These are phyloP conservation scores for Ceratobasidium papillatum DNA, from an alignment of 1,284 basidiomycete genomes.

Conservation along the genomic window DNA sequence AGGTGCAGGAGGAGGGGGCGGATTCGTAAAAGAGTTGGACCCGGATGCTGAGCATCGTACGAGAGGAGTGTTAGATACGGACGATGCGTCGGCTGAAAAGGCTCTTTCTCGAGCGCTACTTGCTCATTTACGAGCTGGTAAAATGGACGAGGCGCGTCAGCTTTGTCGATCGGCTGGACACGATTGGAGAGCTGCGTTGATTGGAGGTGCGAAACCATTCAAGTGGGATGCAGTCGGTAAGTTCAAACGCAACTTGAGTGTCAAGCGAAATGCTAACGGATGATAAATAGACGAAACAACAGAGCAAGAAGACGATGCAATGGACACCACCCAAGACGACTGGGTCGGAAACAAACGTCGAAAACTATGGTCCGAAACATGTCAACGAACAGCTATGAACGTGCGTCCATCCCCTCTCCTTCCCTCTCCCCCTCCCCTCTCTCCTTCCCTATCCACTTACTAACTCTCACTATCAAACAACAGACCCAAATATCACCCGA, in stretches of 20 bases:
- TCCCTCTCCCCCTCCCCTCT: background rate
- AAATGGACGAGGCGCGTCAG: slow-evolving; percentile 81
- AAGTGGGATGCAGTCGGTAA: slow-evolving; percentile 73
- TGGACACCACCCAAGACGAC: slow-evolving; percentile 54
- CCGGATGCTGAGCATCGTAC: slow-evolving; percentile 73
- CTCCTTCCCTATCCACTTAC: slow-evolving; percentile 12
- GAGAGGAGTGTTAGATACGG: slow-evolving; percentile 64
- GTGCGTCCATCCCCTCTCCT: slow-evolving; percentile 56
- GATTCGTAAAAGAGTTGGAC: slow-evolving; percentile 71
- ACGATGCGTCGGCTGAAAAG: slow-evolving; percentile 68
- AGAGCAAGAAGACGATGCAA: slow-evolving; percentile 60
- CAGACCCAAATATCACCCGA: slow-evolving; percentile 70
- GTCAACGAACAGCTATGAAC: slow-evolving; percentile 78
- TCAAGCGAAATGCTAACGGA: background rate
- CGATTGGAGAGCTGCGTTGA: slow-evolving; percentile 89
- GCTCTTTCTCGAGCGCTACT: slow-evolving; percentile 32
- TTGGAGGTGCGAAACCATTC: slow-evolving; percentile 81
- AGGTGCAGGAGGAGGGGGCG: slow-evolving; percentile 53
- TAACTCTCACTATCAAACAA: background rate
- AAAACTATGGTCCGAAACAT: slow-evolving; percentile 85
- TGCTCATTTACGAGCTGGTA: slow-evolving; percentile 67
- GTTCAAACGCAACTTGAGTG: too few species aligned
- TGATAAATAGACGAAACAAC: slow-evolving; percentile 1
- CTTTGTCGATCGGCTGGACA: slow-evolving; percentile 86
- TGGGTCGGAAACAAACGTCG: slow-evolving; percentile 79